Evolutionary conservation across 345 rosid genomes (phyloP).

Genomic region (Rubroshorea leprosula): DNA sequence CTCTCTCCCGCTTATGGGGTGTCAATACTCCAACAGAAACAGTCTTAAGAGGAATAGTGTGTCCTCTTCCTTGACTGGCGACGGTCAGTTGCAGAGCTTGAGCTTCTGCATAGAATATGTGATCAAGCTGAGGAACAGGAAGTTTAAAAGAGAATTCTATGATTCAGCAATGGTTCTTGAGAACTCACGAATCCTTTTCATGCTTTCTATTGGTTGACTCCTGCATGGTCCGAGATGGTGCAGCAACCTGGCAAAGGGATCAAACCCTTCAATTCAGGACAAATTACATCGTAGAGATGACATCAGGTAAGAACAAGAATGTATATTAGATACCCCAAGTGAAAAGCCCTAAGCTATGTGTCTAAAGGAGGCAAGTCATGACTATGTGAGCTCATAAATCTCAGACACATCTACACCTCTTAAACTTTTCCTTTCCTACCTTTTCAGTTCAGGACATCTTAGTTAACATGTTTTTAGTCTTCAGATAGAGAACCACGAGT

Average conservation of each 20-base stretch:
- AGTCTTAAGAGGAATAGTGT: constrained; percentile 22
- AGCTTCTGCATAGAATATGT: constrained; percentile 29
- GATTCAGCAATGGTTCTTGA: background rate
- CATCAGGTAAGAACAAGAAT: background rate
- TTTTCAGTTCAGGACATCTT: no score
- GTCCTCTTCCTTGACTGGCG: constrained; percentile 35
- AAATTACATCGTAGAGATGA: background rate
- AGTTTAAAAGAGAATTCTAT: background rate
- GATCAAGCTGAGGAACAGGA: constrained; percentile 11
- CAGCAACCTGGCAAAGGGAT: constrained; percentile 39
- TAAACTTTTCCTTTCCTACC: no score
- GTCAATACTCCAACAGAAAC: constrained; percentile 13
- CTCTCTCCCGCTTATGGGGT: constrained; percentile 14
- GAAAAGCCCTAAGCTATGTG: no score
- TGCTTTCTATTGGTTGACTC: constrained; percentile 49
- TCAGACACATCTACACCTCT: no score
- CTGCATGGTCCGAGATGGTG: constrained; percentile 32
- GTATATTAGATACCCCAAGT: no score
- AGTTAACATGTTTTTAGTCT: no score
- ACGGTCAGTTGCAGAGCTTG: constrained; percentile 21
- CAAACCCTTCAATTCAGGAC: background rate
- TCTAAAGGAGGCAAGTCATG: no score
- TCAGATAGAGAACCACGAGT: no score
- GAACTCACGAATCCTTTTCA: constrained; percentile 50
- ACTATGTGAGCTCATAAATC: no score